Evolutionary conservation across 352 stramenopile species (phyloP), one percentile per base, ranked within the genome.

Genomic region (Phytophthora macrochlamydospora): DNA sequence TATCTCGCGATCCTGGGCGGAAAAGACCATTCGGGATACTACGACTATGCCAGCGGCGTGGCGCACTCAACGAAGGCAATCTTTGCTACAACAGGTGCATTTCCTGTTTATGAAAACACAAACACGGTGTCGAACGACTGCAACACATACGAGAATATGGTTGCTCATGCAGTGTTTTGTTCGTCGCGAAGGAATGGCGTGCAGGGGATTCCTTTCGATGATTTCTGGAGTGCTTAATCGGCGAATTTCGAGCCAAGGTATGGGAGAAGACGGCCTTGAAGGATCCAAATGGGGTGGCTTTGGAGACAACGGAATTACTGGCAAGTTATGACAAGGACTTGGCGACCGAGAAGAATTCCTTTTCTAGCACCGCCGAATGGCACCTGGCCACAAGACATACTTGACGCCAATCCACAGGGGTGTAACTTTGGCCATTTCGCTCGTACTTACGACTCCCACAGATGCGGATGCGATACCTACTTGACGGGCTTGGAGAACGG

Each of bases 151-250:
- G 51, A 65, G 43, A 73, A 73, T 53, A 69, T 69, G 65, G 52
- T 69, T 30, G 65, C 65, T 45, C 58, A 73, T 61, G 54, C 44
- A 31, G 69, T 73, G 9, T 73, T 73, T 53, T 59, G 51, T 68
- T 63, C 65, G 12, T 72, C 65, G 6, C 43, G 58, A 53, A 58
- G 65, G 68, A 56, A 67, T 33, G 65, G 65, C 42, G 57, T 67
- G n/a, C 42, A 58, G 57, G 65, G 65, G 7, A 65, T 73, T 38
- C 18, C 44, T 7, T 52, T 60, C 43, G 12, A 32, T 6, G 54
- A 46, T 3, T 56, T 32, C 45, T 56, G 5, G 51, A 9, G 13
- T 13, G 35, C 7, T 45, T 56, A 3, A 31, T 56, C 31, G 33
- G 51, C 35, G 51, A 56, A 38, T 56, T 56, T 31, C 51, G 32